Evolutionary conservation across 768 basidiomycete species (phyloP), one percentile per base, ranked within the genome.

Genomic region (Amanita inopinata): DNA sequence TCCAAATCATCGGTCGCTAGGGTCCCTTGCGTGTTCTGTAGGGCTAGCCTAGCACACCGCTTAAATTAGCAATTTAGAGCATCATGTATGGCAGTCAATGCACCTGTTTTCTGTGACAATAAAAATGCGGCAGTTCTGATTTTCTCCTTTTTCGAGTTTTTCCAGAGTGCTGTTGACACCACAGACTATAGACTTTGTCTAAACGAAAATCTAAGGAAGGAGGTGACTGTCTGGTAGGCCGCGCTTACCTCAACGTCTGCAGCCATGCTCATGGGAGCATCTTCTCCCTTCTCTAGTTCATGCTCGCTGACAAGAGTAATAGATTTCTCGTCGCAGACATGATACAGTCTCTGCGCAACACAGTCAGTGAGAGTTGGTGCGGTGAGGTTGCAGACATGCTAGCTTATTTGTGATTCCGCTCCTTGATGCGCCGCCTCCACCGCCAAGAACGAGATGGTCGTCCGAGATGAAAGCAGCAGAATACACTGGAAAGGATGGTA

Each of bases 251-350:
- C 59, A 6, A 66, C 60, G 56, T 83, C 63, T 9, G 76, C 73
- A 12, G 83, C 80, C 71, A 97, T 81, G 57, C 91, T 94, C 89
- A 92, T 97, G n/a, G 96, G 93, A 3, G 85, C 86, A 61, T 98
- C 96, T 57, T 93, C 93, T 25, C 79, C 83, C 22, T 60, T 72
- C 42, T 76, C 81, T 9, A 99, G 71, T 53, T 88, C 78, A 36
- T 80, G 67, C 58, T 96, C 90, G 51, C 74, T 60, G 18, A 80
- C 56, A 1, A 78, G 61, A 23, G 75, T 63, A 8, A 90, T 57
- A 12, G 65, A 60, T 46, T 74, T 69, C 31, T 74, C 66, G 11
- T 70, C 57, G 11, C 64, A 65, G 42, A 89, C 66, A 35, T 70
- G 64, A 58, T 86, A 90, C 17, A 91, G 61, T 52, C 79, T 73